Evolutionary conservation across 768 basidiomycete species (phyloP), one percentile per base, ranked within the genome.

Genomic region (Scleroderma bovista): DNA sequence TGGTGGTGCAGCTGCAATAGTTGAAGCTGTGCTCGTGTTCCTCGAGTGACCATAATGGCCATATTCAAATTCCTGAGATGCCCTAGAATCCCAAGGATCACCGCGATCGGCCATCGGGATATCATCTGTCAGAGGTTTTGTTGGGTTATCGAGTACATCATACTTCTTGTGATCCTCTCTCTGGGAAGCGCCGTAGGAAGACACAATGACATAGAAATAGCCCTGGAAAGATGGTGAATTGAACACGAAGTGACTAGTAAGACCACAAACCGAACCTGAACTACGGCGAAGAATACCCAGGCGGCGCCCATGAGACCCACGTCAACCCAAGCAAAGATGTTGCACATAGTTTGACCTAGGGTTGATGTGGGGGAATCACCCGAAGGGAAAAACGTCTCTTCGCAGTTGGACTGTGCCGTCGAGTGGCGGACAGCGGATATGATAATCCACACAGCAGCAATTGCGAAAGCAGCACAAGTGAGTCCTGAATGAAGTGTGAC

Each of bases 271-370:
- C 6, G 57, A 66, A 86, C 86, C 65, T 95, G 92, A 32, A 88
- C 71, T 53, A 85, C 72, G n/a, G 78, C 79, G 23, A 96, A 72
- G 15, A 96, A 61, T 10, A 88, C 67, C 89, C 93, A 97, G 6
- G 96, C 72, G 8, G 80, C 90, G 17, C 76, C 86, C 92, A 98
- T 94, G 49, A 97, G 71, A 33, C 94, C 94, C 13, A 96, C 73
- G 59, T 89, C 88, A 10, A 91, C 88, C 90, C 93, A 96, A 5
- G 92, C 76, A 62, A 97, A 95, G 48, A 96, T 86, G 42, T 84
- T 74, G 69, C 96, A 99, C 20, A 98, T 75, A 6, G 78, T 81
- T 32, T 83, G 66, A 6, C 83, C 88, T 63, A 91, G 78, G 33
- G 65, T 59, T 13, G 67, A 60, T 5, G 60, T 58, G 29, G 67